Conservation (phyloP, 768 basidiomycete species). For the Tylopilus intermedius region DNA sequence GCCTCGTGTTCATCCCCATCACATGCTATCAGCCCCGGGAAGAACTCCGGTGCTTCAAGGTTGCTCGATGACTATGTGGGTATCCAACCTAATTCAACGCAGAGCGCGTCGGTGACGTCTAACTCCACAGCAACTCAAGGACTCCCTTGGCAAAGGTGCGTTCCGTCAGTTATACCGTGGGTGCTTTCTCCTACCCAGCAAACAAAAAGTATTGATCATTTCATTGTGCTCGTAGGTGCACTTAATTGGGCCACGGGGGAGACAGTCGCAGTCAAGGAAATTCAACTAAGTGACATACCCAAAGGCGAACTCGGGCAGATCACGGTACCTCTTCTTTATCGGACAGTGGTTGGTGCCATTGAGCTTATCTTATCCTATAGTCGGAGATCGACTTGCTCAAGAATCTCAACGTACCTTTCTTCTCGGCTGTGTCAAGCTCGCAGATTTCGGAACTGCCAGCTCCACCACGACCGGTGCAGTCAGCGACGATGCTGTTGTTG, state of each 20-base stretch:
- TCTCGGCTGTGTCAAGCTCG: conserved; percentile 88
- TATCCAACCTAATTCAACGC: neutral
- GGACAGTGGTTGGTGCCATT: neutral
- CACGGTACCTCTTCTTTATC: conserved; percentile 56
- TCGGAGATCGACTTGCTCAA: conserved; percentile 96
- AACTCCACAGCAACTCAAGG: conserved; percentile 78
- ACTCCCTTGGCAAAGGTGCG: conserved; percentile 93
- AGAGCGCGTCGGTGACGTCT: conserved; percentile 7
- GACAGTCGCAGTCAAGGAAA: conserved; percentile 98
- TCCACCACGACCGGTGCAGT: conserved; percentile 69
- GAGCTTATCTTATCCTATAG: conserved; percentile 36
- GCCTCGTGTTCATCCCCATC: conserved; percentile 11
- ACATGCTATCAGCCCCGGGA: conserved; percentile 20
- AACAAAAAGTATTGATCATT: conserved; percentile 66
- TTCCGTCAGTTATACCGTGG: conserved; percentile 95
- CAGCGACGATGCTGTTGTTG: conserved; percentile 88
- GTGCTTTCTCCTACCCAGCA: conserved; percentile 29
- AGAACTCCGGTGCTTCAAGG: conserved; percentile 40
- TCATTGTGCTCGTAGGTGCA: conserved; percentile 64
- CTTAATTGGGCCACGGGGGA: conserved; percentile 96
- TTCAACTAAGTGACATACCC: conserved; percentile 89
- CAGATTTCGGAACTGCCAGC: conserved; percentile 95
- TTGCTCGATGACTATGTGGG: conserved; percentile 64
- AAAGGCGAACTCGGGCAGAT: conserved; percentile 93
- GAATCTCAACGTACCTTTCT: conserved; percentile 72